Evolutionary conservation across 371 early-diverging fungal genomes (phyloP), one percentile per base, ranked within the genome.

Genomic region (Mucor sp.): DNA sequence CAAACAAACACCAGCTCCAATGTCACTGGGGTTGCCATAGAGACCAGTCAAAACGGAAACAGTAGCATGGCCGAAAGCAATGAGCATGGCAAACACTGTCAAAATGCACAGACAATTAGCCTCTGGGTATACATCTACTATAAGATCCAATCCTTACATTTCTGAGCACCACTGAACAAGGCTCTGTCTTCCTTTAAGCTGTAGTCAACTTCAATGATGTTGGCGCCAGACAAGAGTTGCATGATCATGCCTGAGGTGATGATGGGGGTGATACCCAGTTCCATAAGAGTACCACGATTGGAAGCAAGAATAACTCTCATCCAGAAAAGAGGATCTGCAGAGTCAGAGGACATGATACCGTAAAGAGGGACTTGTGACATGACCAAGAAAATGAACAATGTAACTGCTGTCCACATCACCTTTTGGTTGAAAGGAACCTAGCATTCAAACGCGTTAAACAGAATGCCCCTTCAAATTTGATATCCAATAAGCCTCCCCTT

Each of bases 271-370:
- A 99, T 99, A 82, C 99, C 99, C 76, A 99, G 87, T 87, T 99
- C 99, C 99, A 99, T 99, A 35, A 99, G 88, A 30, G 99, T 99
- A 78, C 99, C 99, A 80, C 99, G 91, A 87, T 99, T 99, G 57
- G 98, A 97, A 56, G 99, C 99, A 77, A 99, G 93, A 81, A 99
- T 99, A 60, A 97, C 98, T 86, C 99, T 95, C 93, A 99, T 93
- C 99, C 99, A 99, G 87, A 97, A 99, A 66, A 99, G 89, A 39
- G 99, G 99, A 85, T 98, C 98, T 48, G 97, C 94, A 23, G 97
- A 95, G 77, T 99, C 98, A 21, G 94, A 95, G 57, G 97, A 97
- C 95, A 99, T 97, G 84, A 99, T 99, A 68, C 99, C 99, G 85
- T 98, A 99, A 66, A 99, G 87, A 37, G 99, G 99, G 44, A 99